Percentiles rank a stretch among this genome's conserved stretches.
These are phyloP conservation scores for Yamagishiella unicocca DNA, from an alignment of 139 green algal genomes.

Conservation along the genomic window DNA sequence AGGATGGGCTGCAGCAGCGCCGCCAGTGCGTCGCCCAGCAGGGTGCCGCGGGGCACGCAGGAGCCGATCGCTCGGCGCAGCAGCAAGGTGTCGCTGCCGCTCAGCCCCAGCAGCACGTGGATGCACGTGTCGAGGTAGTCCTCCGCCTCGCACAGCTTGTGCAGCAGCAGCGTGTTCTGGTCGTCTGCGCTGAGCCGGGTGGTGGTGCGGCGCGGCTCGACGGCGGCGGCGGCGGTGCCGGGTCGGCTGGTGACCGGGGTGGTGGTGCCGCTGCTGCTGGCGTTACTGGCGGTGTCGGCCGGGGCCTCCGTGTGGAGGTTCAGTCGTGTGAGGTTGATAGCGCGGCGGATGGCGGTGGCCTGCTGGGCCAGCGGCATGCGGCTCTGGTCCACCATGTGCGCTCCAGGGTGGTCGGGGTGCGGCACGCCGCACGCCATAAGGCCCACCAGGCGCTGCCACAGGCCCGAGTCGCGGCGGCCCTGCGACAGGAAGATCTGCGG, in stretches of 20 bases:
- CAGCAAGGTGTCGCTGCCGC: slow-evolving; percentile 38
- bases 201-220: neutral
- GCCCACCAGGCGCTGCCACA: slow-evolving; percentile 67
- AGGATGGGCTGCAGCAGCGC: slow-evolving; percentile 45
- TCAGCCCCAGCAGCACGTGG: slow-evolving; percentile 46
- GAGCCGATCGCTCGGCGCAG: slow-evolving; percentile 32
- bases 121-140: slow-evolving; percentile 58
- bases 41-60: neutral
- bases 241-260: neutral
- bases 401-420: slow-evolving; percentile 45
- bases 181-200: neutral
- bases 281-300: neutral
- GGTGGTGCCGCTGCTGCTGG: neutral
- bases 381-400: slow-evolving; percentile 24
- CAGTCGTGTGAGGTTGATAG: neutral
- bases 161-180: slow-evolving; percentile 51
- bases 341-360: slow-evolving; percentile 31
- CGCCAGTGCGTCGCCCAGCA: slow-evolving; percentile 57
- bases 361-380: slow-evolving; percentile 17
- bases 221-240: neutral
- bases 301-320: neutral
- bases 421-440: slow-evolving; percentile 45
- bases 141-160: slow-evolving; percentile 56
- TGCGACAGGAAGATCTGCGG: slow-evolving; percentile 28
- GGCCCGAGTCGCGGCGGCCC: neutral